phyloP scores from a whole-genome alignment of 164 flowering plant species.

The Dillenia turbinata region DNA sequence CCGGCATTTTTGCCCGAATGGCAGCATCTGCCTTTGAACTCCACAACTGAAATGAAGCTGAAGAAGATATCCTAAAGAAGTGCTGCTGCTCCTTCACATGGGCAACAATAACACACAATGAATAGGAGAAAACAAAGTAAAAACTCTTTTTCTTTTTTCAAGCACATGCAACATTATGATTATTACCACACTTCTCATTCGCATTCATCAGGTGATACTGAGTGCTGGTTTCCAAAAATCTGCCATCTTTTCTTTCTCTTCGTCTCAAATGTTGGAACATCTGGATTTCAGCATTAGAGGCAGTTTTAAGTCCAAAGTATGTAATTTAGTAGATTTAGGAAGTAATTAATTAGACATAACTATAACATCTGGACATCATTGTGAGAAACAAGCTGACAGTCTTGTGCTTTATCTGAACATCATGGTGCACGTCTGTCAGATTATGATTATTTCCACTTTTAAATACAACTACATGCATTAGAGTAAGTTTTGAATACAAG shows the following conservation, averaged over 20 bases:
- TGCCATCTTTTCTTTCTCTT: slow-evolving; percentile 63
- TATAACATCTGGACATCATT: no score
- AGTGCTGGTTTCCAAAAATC: slow-evolving; percentile 38
- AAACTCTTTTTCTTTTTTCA: no score
- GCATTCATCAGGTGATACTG: slow-evolving; percentile 20
- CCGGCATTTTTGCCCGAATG: neutral
- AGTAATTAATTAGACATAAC: no score
- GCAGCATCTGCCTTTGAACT: slow-evolving; percentile 1
- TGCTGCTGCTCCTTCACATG: neutral
- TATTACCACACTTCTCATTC: slow-evolving; percentile 10
- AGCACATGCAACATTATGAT: neutral
- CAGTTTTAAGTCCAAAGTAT: no score
- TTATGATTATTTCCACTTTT: no score
- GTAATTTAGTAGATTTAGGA: no score
- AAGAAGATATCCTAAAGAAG: neutral
- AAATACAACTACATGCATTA: no score
- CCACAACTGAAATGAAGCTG: neutral
- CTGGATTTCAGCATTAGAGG: slow-evolving; percentile 18
- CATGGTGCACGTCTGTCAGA: no score
- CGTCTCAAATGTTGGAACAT: slow-evolving; percentile 35
- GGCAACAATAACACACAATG: neutral
- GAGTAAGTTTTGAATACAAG: no score
- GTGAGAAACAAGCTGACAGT: no score
- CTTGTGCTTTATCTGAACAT: no score
- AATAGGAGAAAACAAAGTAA: neutral